These are phyloP conservation scores for Gloeopeniophorella convolvens DNA, from an alignment of 768 basidiomycete species.

Conservation along the genomic window DNA sequence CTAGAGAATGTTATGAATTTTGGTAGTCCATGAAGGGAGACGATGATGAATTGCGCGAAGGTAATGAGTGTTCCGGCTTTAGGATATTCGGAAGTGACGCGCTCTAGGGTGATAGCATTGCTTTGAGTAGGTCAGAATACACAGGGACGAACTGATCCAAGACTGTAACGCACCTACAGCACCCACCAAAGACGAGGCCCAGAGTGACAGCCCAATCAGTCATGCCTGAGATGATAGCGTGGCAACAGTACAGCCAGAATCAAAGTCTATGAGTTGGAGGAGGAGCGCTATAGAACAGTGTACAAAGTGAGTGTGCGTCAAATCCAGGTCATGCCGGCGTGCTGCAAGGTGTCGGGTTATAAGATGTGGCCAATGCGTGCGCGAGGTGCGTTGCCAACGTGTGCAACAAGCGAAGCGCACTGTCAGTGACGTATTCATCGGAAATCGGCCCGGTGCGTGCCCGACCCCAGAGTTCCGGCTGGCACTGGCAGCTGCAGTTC, in stretches of 20 bases:
- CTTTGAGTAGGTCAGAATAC: constrained; percentile 31
- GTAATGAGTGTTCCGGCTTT: constrained; percentile 80
- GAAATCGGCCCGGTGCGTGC: no score
- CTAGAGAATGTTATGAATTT: constrained; percentile 38
- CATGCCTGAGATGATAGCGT: no score
- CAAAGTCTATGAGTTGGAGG: background rate
- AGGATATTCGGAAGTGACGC: constrained; percentile 61
- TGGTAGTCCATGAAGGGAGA: constrained; percentile 69
- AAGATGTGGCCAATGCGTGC: no score
- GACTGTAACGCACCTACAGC: constrained; percentile 55
- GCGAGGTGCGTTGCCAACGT: no score
- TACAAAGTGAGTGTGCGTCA: no score
- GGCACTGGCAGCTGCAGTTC: no score
- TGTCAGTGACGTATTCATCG: no score
- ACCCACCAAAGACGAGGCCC: constrained; percentile 80
- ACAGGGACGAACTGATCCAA: background rate
- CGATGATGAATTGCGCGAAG: constrained; percentile 75
- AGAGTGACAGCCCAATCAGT: constrained; percentile 58
- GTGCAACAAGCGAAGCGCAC: no score
- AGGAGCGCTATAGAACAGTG: no score
- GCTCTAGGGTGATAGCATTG: constrained; percentile 75
- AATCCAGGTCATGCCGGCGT: no score
- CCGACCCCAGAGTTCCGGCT: no score
- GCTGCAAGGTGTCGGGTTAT: no score
- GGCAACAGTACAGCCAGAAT: background rate